Conservation (phyloP, 495 filamentous ascomycete genomes). For the Aeminium ludgeri region DNA sequence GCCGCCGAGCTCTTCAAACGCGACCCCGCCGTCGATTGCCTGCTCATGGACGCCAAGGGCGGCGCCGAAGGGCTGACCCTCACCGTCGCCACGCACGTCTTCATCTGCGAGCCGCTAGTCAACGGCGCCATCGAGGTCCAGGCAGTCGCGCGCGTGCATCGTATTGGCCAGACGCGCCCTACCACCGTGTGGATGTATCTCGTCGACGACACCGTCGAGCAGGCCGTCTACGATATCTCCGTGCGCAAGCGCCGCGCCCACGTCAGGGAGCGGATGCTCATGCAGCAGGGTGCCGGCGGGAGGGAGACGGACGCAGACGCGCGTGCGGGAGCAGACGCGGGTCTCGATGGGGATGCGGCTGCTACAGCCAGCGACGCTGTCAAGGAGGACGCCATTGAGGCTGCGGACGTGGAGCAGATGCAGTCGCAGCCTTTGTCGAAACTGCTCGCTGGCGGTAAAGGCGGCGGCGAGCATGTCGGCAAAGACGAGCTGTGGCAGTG, state of each 20-base stretch:
- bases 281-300: constrained; percentile 15
- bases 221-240: constrained; percentile 73
- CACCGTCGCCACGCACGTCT: constrained; percentile 83
- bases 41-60: constrained; percentile 73
- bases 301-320: constrained; percentile 3
- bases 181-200: constrained; percentile 96
- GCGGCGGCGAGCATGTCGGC: constrained; percentile 65
- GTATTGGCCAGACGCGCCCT: constrained; percentile 72
- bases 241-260: constrained; percentile 62
- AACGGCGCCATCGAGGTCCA: constrained; percentile 89
- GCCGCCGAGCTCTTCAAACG: constrained; percentile 52
- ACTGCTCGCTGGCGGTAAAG: constrained; percentile 50
- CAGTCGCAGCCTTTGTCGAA: constrained; percentile 48
- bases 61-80: constrained; percentile 80
- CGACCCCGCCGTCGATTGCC: constrained; percentile 62
- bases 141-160: constrained; percentile 82
- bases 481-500: constrained; percentile 79
- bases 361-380: constrained; percentile 16
- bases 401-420: constrained; percentile 68
- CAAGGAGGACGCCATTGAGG: constrained; percentile 49
- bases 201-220: constrained; percentile 71
- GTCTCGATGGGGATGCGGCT: constrained; percentile 54
- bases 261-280: constrained; percentile 32
- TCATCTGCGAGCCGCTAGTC: constrained; percentile 82
- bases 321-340: constrained; percentile 35